Conservation (phyloP, 2,329 filamentous ascomycete species). For the Cucurbitaria berberidis region DNA sequence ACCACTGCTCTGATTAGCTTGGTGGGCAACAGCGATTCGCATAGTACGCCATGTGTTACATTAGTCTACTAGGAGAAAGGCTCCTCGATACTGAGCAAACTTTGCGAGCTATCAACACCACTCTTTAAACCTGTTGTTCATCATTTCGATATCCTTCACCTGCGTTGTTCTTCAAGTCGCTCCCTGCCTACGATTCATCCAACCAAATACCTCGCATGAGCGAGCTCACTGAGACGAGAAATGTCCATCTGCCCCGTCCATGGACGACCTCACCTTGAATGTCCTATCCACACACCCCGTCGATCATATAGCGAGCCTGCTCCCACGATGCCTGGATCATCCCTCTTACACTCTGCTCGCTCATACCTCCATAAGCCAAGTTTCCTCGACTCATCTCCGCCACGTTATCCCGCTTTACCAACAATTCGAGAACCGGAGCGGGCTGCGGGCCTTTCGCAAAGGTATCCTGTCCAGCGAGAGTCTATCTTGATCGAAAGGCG, state of each 20-base stretch:
- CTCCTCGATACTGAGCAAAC: not conserved
- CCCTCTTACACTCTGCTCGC: not conserved
- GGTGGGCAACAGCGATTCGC: not conserved
- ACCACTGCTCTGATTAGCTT: slow-evolving; percentile 4
- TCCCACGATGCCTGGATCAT: not conserved
- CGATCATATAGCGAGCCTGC: not conserved
- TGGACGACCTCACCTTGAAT: not conserved
- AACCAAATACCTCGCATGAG: not conserved
- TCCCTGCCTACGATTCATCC: not conserved
- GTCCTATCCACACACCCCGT: not conserved
- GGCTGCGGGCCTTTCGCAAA: not conserved
- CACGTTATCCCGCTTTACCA: not conserved
- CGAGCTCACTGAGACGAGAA: not conserved
- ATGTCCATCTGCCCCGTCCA: not conserved
- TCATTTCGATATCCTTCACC: not conserved
- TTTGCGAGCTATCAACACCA: not conserved
- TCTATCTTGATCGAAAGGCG: not conserved
- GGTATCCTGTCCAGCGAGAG: not conserved
- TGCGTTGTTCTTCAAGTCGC: not conserved
- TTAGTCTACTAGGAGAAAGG: not conserved
- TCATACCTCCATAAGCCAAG: not conserved
- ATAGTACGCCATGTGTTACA: slow-evolving; percentile 11
- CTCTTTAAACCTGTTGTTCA: not conserved
- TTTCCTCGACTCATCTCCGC: not conserved
- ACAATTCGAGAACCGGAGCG: not conserved